A percentile compares a stretch with the other conserved stretches of the same genome.
Evolutionary conservation across 768 basidiomycete species (phyloP).

Genomic region (Russula emetica): DNA sequence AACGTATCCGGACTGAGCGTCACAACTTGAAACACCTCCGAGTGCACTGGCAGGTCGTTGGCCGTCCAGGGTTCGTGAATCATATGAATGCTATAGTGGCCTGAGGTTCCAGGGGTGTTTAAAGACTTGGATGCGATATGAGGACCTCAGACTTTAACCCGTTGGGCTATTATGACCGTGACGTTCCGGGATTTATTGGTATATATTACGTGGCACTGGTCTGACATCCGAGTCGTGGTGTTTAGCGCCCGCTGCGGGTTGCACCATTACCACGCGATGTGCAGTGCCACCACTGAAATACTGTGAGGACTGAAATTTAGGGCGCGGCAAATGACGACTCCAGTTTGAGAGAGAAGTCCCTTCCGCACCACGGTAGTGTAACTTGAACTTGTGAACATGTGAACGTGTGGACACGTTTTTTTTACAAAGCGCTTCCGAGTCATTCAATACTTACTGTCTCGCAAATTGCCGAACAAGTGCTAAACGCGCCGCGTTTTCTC

Average conservation of each 20-base stretch:
- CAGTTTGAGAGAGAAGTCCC: background rate
- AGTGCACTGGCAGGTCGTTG: no score
- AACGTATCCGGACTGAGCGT: slow-evolving; percentile 88
- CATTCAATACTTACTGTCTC: no score
- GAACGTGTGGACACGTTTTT: no score
- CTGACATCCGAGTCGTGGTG: background rate
- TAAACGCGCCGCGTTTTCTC: no score
- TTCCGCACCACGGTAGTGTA: background rate
- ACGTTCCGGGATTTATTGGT: background rate
- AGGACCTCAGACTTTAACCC: background rate
- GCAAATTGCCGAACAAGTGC: no score
- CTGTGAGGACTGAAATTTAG: background rate
- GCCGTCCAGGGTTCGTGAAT: background rate
- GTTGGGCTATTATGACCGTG: no score
- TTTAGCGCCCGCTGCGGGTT: background rate
- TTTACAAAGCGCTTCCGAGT: no score
- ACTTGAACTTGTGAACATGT: no score
- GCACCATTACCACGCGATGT: background rate
- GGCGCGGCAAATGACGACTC: no score
- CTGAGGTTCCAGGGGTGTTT: no score
- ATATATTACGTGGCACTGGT: background rate
- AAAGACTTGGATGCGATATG: background rate
- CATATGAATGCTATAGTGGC: no score
- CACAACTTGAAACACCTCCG: slow-evolving; percentile 85
- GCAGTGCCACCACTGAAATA: background rate